phyloP scores from a whole-genome alignment of 164 flowering plant genomes.

The Dillenia suffruticosa region DNA sequence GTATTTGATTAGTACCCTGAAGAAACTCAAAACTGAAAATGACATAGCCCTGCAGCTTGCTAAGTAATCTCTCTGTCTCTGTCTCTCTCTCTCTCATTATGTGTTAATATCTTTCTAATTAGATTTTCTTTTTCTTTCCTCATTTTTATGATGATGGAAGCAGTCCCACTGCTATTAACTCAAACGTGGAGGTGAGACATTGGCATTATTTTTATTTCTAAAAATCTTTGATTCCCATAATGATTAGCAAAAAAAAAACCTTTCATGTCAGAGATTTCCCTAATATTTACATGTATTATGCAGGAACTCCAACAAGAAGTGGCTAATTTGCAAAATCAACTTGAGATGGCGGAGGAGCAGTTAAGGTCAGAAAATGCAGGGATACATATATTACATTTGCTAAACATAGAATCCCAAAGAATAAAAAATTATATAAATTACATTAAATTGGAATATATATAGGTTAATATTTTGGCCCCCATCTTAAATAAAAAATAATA shows the following conservation, averaged over 20 bases:
- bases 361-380: constrained; percentile 17
- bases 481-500: not conserved
- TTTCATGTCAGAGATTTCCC: not conserved
- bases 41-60: constrained; percentile 45
- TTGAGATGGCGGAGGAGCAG: constrained; percentile 32
- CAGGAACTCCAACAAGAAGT: constrained; percentile 53
- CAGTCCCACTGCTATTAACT: constrained; percentile 32
- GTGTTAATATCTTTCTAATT: not conserved
- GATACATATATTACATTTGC: too few relatives aligned
- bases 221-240: not conserved
- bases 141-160: not conserved
- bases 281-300: not conserved
- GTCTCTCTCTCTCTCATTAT: not conserved
- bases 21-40: constrained; percentile 44
- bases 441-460: not conserved
- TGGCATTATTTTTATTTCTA: not conserved
- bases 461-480: not conserved
- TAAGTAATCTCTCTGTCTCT: constrained; percentile 22
- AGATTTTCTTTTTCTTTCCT: not conserved
- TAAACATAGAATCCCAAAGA: not conserved
- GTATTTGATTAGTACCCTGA: constrained; percentile 41
- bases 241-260: not conserved
- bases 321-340: constrained; percentile 30
- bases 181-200: constrained; percentile 35
- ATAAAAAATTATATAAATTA: not conserved